Base-by-base conservation (phyloP, 2,329 filamentous ascomycete genomes). In the Alternaria sp. region DNA sequence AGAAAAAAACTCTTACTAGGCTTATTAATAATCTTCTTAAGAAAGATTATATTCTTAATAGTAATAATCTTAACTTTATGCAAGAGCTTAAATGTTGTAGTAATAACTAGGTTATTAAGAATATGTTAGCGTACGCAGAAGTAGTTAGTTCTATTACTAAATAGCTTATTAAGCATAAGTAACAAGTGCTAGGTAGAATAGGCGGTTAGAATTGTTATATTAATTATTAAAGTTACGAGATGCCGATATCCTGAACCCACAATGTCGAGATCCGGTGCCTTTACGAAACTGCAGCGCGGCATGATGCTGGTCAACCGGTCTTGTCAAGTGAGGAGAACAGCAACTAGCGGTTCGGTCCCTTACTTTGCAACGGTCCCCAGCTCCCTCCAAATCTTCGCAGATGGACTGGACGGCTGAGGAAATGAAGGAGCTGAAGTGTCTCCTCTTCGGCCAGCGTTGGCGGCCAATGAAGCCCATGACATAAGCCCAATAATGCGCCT, bases 391-490 rank as follows among this genome's bases (percentile, higher is more conserved):
- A 47, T 28, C 50, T 47, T 57, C 54, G 26, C 59, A 60, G 58
- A 59, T 59, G 43, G 43, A 43, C 15, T 36, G 40, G 54, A 61
- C 65, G 54, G 59, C 46, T 25, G 58, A 69, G 70, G 73, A 77
- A 73, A 77, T 77, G 75, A 77, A 70, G 66, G 65, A 68, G 57
- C 59, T 67, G 60, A 57, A 68, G 60, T 56, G 60, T 62, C 67
- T 65, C 68, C 67, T 68, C 64, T 65, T 55, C 64, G 43, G 64
- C 69, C 63, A 54, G 65, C 61, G 51, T 66, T 67, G 65, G 64
- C 67, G 64, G 65, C 74, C 72, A 73, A 71, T 71, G 66, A 68
- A 70, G 68, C 62, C 55, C 59, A 66, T 68, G 66, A 66, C 66
- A 62, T 68, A 66, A 67, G 65, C 63, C 66, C 65, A 50, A 69